Percentiles rank a stretch among this genome's conserved stretches.
These are phyloP conservation scores for Pichia californica DNA, from an alignment of 805 yeast genomes.

Conservation along the genomic window DNA sequence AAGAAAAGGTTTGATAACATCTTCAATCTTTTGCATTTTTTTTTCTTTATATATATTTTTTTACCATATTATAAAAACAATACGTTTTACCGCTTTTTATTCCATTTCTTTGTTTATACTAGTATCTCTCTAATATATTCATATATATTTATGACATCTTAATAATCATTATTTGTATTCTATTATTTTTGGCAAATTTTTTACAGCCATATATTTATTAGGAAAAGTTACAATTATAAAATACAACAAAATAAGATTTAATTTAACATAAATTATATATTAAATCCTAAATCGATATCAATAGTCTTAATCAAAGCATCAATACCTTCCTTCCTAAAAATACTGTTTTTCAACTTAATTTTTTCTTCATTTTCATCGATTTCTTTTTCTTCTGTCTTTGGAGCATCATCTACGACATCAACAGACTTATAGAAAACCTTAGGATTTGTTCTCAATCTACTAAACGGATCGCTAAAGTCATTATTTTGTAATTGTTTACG, in stretches of 20 bases:
- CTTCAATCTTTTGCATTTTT: background rate
- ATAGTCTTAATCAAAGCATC: constrained; percentile 27
- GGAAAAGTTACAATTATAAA: too few species aligned
- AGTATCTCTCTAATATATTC: too few species aligned
- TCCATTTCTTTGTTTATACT: background rate
- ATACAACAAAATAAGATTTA: too few species aligned
- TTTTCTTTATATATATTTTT: background rate
- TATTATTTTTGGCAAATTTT: too few species aligned
- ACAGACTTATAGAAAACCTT: constrained; percentile 64
- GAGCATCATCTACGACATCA: constrained; percentile 44
- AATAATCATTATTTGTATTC: too few species aligned
- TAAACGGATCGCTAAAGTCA: constrained; percentile 63
- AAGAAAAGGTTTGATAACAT: constrained; percentile 6
- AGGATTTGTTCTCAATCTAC: constrained; percentile 82
- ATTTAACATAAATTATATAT: constrained; percentile 6
- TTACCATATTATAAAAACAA: too few species aligned
- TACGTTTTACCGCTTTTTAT: background rate
- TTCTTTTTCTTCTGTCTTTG: constrained; percentile 50
- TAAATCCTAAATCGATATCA: constrained; percentile 24
- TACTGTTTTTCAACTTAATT: constrained; percentile 24
- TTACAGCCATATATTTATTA: too few species aligned
- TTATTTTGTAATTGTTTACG: constrained; percentile 39
- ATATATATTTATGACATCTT: too few species aligned
- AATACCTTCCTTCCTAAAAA: constrained; percentile 26
- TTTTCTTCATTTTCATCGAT: constrained; percentile 36